A percentile compares a stretch with the other conserved stretches of the same genome.
phyloP scores from a whole-genome alignment of 352 stramenopile species.

The Phytophthora rubi region DNA sequence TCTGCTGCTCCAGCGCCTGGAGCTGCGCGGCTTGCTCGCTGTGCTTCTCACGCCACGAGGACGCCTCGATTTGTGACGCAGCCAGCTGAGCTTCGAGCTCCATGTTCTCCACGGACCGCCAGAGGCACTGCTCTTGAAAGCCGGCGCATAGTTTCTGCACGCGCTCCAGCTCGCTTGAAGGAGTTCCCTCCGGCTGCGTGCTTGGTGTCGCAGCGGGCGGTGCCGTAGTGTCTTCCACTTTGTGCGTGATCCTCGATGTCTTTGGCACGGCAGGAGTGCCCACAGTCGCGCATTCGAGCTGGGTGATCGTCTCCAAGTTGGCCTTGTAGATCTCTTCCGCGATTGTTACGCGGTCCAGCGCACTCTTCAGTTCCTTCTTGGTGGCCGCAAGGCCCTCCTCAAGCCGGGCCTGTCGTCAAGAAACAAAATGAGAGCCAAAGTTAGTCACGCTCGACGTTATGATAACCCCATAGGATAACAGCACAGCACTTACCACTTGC shows the following conservation, averaged over 20 bases:
- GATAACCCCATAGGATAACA: slow-evolving; percentile 1
- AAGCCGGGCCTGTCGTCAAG: slow-evolving; percentile 30
- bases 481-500: slow-evolving; percentile 47
- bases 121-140: slow-evolving; percentile 85
- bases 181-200: slow-evolving; percentile 17
- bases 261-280: slow-evolving; percentile 5
- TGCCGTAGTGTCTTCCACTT: slow-evolving; percentile 5
- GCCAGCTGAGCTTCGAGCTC: slow-evolving; percentile 61
- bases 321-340: slow-evolving; percentile 70
- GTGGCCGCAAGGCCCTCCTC: slow-evolving; percentile 39
- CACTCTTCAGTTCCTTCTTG: slow-evolving; percentile 48
- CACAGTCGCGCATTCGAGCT: slow-evolving; percentile 39
- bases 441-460: neutral
- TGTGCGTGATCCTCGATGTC: neutral
- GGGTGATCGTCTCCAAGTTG: slow-evolving; percentile 65
- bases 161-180: slow-evolving; percentile 47
- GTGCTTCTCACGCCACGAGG: slow-evolving; percentile 41
- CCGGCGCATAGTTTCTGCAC: slow-evolving; percentile 56
- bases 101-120: slow-evolving; percentile 68
- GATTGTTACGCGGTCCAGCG: slow-evolving; percentile 49
- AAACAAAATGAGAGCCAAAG: slow-evolving; percentile 1
- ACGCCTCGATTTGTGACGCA: slow-evolving; percentile 33
- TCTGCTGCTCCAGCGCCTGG: slow-evolving; percentile 37
- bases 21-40: slow-evolving; percentile 26
- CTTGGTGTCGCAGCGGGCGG: slow-evolving; percentile 8